Evolutionary conservation across 2,329 filamentous ascomycete genomes (phyloP), one percentile per base, ranked within the genome.

Genomic region (Venturia oleaginea): DNA sequence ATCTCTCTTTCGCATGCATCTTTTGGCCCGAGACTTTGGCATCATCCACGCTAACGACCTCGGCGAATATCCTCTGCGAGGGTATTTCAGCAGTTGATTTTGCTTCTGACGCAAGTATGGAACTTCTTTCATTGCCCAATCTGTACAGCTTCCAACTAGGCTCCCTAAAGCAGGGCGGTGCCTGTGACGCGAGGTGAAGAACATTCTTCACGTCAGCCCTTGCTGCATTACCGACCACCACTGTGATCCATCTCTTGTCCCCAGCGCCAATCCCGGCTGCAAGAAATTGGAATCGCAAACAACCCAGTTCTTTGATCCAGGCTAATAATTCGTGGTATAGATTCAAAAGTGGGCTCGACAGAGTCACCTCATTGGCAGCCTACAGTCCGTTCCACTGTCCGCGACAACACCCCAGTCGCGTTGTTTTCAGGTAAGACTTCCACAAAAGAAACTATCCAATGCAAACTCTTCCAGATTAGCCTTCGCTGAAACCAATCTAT

Each of bases 391-490:
- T 57, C 24, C 51, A 57, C 30, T 57, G 30, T 57, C 51, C 51
- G 51, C 30, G 51, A 57, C 51, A 57, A 57, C 51, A 34, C 51
- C 51, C 51, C 30, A 57, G 51, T 34, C 51, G 27, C 24, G 51
- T 57, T 27, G 34, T 57, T 57, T 30, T 57, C 30, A 57, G 51
- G 51, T 57, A 57, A 57, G 51, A 57, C 51, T 34, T 57, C 27
- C 30, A n/a, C 27, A 57, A 57, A 57, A 57, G 51, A 57, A 57
- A 57, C n/a, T 32, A n/a, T 13, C 19, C 51, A 57, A 57, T 30
- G 51, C 51, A 57, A 57, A 57, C 51, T 11, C 51, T 57, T 57
- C 51, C 51, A 57, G 51, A 57, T 57, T 57, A n/a, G 17, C 51
- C 51, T 5, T 57, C 51, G 6, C 51, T 57, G 51, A 57, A 57